Conservation (phyloP, 176 grass and related monocot genomes). For the Tillandsia leiboldiana region DNA sequence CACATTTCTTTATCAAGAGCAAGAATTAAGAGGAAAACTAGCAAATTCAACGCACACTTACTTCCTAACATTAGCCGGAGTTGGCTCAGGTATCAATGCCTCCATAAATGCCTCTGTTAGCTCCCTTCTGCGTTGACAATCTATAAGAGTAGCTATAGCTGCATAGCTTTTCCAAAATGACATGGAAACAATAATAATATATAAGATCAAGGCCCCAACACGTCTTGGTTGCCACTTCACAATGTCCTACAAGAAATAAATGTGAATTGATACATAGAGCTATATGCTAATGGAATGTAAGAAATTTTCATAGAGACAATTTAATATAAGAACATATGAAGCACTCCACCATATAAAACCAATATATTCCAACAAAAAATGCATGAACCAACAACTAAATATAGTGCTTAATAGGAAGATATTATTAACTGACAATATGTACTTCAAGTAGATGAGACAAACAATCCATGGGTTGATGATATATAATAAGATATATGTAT, state of each 20-base stretch:
- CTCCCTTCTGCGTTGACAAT: constrained; percentile 18
- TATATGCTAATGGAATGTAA: not conserved
- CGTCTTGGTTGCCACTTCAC: constrained; percentile 23
- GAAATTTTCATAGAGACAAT: not conserved
- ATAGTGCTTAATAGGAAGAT: no score
- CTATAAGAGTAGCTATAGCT: constrained; percentile 3
- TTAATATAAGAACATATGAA: not conserved
- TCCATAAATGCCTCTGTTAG: constrained; percentile 31
- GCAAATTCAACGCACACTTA: constrained; percentile 1
- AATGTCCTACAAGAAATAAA: constrained; percentile 14
- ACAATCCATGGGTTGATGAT: no score
- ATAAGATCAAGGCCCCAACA: constrained; percentile 21
- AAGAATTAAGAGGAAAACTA: not conserved
- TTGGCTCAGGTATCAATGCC: constrained; percentile 33
- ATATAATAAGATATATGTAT: no score
- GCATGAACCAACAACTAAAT: no score
- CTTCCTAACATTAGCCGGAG: constrained; percentile 31
- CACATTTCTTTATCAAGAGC: not conserved
- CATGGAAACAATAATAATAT: constrained; percentile 11
- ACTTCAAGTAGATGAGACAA: no score
- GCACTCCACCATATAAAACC: no score
- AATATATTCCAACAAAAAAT: no score
- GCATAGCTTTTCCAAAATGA: constrained; percentile 13
- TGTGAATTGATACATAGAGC: not conserved
- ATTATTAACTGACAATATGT: no score